Evolutionary conservation across 192 early-diverging fungal genomes (phyloP).

Genomic region (Coemansia sp.): DNA sequence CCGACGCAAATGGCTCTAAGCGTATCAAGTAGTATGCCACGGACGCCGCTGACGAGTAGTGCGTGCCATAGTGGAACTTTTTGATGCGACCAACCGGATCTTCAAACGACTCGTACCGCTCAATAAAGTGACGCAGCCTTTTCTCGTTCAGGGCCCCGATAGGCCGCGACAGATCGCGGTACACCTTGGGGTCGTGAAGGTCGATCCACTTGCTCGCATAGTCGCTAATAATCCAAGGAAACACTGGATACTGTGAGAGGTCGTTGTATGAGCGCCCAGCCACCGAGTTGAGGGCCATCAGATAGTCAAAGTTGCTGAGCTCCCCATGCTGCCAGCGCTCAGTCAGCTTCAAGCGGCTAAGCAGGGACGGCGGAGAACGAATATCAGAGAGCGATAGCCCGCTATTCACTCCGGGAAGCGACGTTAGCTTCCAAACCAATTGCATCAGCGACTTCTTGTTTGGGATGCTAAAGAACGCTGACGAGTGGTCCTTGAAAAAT

Average conservation of each 20-base stretch:
- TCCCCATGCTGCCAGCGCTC: conserved; percentile 83
- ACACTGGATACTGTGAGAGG: conserved; percentile 95
- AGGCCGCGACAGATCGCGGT: conserved; percentile 88
- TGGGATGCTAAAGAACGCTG: conserved; percentile 37
- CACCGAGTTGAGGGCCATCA: conserved; percentile 91
- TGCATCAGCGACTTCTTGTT: conserved; percentile 45
- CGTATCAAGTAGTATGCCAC: conserved; percentile 89
- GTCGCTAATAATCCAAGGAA: conserved; percentile 90
- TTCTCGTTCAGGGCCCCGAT: conserved; percentile 81
- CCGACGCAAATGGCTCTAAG: conserved; percentile 83
- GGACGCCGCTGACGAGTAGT: conserved; percentile 92
- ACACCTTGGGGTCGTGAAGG: conserved; percentile 71
- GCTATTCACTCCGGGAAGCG: conserved; percentile 27
- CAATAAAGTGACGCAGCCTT: conserved; percentile 48
- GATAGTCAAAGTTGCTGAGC: conserved; percentile 94
- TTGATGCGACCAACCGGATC: conserved; percentile 61
- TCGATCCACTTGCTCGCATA: conserved; percentile 81
- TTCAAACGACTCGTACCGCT: conserved; percentile 64
- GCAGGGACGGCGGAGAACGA: conserved; percentile 30
- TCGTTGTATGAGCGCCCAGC: conserved; percentile 86
- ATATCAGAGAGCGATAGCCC: conserved; percentile 38
- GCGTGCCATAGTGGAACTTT: conserved; percentile 93
- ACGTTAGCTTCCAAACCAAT: conserved; percentile 47
- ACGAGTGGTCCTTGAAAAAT: conserved; percentile 45
- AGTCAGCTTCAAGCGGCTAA: conserved; percentile 56